These are phyloP conservation scores for Colletotrichum siamense DNA, from an alignment of 2,329 filamentous ascomycete species.

Conservation along the genomic window DNA sequence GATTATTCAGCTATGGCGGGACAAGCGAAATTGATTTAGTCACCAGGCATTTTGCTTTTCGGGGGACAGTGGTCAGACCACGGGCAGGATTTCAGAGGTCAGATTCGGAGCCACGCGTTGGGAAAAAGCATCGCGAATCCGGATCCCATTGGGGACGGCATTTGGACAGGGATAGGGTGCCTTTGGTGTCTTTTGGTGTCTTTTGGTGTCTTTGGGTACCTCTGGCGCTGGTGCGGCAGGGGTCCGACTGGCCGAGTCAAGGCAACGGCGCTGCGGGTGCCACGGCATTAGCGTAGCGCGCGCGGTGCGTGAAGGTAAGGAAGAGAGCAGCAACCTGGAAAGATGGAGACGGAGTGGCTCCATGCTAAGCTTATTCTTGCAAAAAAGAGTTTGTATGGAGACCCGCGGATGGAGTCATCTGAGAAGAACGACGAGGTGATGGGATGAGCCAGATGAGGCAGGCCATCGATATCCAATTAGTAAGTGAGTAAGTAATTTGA, in stretches of 20 bases:
- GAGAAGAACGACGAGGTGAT: not conserved
- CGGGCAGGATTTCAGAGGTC: not conserved
- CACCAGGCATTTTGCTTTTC: not conserved
- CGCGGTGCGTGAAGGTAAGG: not conserved
- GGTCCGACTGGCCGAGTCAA: constrained; percentile 6
- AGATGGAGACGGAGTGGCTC: not conserved
- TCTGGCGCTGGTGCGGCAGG: not conserved
- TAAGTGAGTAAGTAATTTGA: not conserved
- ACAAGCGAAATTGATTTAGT: constrained; percentile 1
- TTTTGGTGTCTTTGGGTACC: not conserved
- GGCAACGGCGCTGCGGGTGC: constrained; percentile 7
- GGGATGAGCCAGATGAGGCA: not conserved
- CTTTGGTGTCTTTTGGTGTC: not conserved
- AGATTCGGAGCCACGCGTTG: not conserved
- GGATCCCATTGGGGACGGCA: not conserved
- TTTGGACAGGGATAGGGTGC: not conserved
- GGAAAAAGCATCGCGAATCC: not conserved
- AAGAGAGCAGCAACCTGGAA: not conserved
- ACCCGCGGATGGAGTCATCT: not conserved
- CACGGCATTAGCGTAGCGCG: constrained; percentile 6
- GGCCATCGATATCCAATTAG: not conserved
- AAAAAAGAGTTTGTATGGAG: not conserved
- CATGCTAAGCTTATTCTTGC: not conserved
- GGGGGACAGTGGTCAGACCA: not conserved
- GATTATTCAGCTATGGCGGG: not conserved